phyloP scores from a whole-genome alignment of 495 filamentous ascomycete genomes.

The Darksidea phi region DNA sequence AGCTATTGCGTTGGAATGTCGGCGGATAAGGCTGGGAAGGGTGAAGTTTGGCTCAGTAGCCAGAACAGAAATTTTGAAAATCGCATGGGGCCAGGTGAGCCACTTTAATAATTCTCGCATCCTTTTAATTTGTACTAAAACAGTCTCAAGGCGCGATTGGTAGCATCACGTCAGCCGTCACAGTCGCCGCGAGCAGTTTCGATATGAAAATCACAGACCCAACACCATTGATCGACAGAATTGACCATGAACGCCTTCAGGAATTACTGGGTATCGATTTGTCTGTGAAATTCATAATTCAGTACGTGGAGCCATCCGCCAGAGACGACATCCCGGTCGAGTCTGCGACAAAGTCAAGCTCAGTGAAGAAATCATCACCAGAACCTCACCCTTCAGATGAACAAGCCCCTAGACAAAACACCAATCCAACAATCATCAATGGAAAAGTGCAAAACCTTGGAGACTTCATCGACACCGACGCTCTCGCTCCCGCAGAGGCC shows the following conservation, averaged over 20 bases:
- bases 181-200: conserved; percentile 48
- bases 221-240: conserved; percentile 33
- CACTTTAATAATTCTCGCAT: not conserved
- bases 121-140: not conserved
- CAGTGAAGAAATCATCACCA: too few species aligned
- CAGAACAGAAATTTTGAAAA: conserved; percentile 54
- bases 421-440: not conserved
- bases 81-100: conserved; percentile 50
- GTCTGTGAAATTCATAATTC: not conserved
- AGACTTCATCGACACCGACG: conserved; percentile 49
- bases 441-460: conserved; percentile 45
- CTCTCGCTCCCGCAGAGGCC: conserved; percentile 43
- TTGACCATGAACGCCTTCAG: conserved; percentile 37
- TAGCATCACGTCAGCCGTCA: conserved; percentile 46
- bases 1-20: conserved; percentile 52
- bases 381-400: too few species aligned
- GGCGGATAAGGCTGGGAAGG: conserved; percentile 45
- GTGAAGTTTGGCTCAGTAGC: conserved; percentile 50
- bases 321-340: too few species aligned
- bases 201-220: conserved; percentile 45
- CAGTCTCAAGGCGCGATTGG: conserved; percentile 46
- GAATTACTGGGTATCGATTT: conserved; percentile 12
- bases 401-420: too few species aligned
- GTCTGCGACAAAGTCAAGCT: too few species aligned
- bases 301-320: conserved; percentile 33